Evolutionary conservation across 805 yeast genomes (phyloP), one percentile per base, ranked within the genome.

Genomic region (Cephaloascus fragrans): DNA sequence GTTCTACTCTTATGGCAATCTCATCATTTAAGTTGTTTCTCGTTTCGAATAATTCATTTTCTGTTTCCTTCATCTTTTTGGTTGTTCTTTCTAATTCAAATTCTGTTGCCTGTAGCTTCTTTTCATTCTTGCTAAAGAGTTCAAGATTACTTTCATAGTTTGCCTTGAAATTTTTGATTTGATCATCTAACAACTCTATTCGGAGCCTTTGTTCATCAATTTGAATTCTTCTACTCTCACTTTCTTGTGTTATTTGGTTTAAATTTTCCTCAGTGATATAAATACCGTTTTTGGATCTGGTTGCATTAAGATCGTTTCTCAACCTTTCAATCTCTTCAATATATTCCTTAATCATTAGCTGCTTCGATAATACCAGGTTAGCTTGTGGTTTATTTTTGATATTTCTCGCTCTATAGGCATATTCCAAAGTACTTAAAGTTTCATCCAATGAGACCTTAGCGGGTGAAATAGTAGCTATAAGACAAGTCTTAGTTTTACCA

Each of bases 401-500:
- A 45, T 77, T 80, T 46, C 86, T 84, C 2, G 96, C 96, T 43
- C 88, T 78, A 39, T 80, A 76, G 3, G 96, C 96, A 56, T 88
- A 88, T 46, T 86, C 93, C 38, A 88, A 65, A 0, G 96, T 88
- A 47, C 93, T 83, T 34, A 81, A 55, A 0, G 96, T 84, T 54
- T 88, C 96, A 20, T 83, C 89, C n/a, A 77, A 62, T 43, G 82
- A 83, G 20, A 75, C 66, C 42, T 72, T 72, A 1, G 94, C 94
- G 0, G 96, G 94, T 5, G 94, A 84, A 2, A 88, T 71, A 0
- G 95, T 88, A 1, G 96, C 95, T 19, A 88, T 83, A 40, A 88
- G 68, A 26, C 89, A 80, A 0, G 97, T 88, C 51, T 84, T 83
- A 0, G 96, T 87, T 40, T 77, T 71, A 2, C 96, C 96, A 2